phyloP scores from a whole-genome alignment of 306 rosid genomes.

The Bauhinia variegata region DNA sequence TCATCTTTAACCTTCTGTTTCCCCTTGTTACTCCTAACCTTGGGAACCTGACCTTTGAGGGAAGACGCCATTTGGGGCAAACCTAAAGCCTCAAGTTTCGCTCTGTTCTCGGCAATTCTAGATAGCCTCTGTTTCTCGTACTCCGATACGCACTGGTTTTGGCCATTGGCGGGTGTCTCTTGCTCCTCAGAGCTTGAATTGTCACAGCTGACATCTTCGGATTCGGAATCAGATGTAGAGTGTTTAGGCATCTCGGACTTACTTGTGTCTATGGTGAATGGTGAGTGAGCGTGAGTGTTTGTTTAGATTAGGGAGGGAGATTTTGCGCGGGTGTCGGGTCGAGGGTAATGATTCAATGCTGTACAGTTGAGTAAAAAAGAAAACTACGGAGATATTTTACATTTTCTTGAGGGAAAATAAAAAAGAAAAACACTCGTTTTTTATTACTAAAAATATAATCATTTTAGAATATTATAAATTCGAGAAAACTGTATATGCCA shows the following conservation, averaged over 20 bases:
- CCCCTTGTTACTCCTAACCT: constrained; percentile 40
- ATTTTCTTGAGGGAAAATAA: no score
- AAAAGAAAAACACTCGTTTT: no score
- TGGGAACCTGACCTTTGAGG: constrained; percentile 44
- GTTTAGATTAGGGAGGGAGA: no score
- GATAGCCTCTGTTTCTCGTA: constrained; percentile 79
- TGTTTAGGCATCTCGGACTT: constrained; percentile 40
- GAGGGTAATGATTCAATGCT: no score
- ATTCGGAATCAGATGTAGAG: constrained; percentile 40
- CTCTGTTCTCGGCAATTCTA: constrained; percentile 78
- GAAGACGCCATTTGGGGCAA: constrained; percentile 63
- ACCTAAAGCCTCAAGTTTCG: constrained; percentile 77
- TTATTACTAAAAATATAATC: no score
- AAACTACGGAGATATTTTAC: no score
- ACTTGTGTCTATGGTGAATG: neutral
- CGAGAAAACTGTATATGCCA: no score
- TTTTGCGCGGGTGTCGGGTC: neutral
- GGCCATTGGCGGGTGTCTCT: constrained; percentile 11
- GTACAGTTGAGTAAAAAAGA: no score
- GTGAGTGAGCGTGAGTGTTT: no score
- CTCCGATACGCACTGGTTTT: constrained; percentile 34
- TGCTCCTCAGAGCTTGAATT: constrained; percentile 44
- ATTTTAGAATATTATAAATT: no score
- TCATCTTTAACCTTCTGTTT: constrained; percentile 51
- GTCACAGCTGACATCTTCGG: constrained; percentile 30